These are phyloP conservation scores for Xylaria acuta DNA, from an alignment of 495 filamentous ascomycete genomes.

Conservation along the genomic window DNA sequence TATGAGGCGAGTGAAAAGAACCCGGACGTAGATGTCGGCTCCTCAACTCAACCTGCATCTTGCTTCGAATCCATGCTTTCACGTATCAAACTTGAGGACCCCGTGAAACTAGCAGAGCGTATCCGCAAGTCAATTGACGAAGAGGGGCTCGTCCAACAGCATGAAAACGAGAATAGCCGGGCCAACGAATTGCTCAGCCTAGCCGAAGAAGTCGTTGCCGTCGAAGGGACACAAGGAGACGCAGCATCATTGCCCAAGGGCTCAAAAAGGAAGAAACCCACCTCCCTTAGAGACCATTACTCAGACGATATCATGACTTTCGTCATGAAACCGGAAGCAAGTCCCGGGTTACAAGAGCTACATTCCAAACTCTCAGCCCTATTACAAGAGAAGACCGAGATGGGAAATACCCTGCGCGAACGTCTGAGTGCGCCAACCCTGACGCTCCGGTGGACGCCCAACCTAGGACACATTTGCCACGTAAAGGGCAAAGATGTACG, in stretches of 20 bases:
- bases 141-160: constrained; percentile 81
- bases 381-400: constrained; percentile 58
- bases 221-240: constrained; percentile 60
- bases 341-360: constrained; percentile 63
- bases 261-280: constrained; percentile 47
- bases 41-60: constrained; percentile 6
- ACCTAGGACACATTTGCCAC: constrained; percentile 86
- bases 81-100: constrained; percentile 72
- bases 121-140: constrained; percentile 89
- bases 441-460: constrained; percentile 82
- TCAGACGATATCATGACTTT: constrained; percentile 66
- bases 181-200: constrained; percentile 70
- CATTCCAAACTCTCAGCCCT: constrained; percentile 69
- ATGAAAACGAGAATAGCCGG: constrained; percentile 74
- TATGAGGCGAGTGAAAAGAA: background rate
- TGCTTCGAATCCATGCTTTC: constrained; percentile 61
- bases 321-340: constrained; percentile 85
- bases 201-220: constrained; percentile 68
- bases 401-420: constrained; percentile 65
- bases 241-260: constrained; percentile 48
- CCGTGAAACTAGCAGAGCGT: constrained; percentile 67
- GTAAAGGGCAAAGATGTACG: constrained; percentile 80
- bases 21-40: background rate
- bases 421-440: constrained; percentile 62
- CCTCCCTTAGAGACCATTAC: constrained; percentile 57